Evolutionary conservation across 306 rosid genomes (phyloP), one percentile per base, ranked within the genome.

Genomic region (Cicer arietinum): DNA sequence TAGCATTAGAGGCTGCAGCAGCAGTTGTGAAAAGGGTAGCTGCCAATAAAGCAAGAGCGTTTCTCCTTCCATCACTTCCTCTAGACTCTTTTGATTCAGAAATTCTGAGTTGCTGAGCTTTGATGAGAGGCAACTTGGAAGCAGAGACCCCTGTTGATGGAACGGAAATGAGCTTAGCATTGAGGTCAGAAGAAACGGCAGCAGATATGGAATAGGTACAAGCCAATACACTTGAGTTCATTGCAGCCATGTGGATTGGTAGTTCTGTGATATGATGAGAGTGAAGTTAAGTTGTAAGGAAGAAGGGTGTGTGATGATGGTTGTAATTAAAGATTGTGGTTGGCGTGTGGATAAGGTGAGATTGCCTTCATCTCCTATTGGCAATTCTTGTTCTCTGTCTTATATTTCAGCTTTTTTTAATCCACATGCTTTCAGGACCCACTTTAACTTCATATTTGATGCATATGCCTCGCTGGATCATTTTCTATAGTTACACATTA

Each of bases 341-440:
- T 71, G 75, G 87, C 65, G 89, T 83, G 92, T 91, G 97, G 99
- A 94, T 92, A 94, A 92, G 97, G 91, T 89, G 83, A 85, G 99
- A 90, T 90, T 92, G 78, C 91, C 86, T 85, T 69, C 22, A 69
- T 91, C 80, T 91, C 89, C 86, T 76, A 91, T 88, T 94, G 97
- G 91, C 82, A 91, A 77, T 37, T 82, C 69, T 73, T 56, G 70
- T 72, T 63, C 74, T 62, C 64, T 52, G 0, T 44, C 25, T 37
- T 65, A 71, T 8, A 12, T 18, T 18, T 68, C 13, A 6, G 39
- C 20, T 53, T 39, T 37, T 13, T 64, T 74, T 41, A 65, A 3
- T 60, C 70, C 74, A 64, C 80, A 59, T 85, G 80, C 80, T 62
- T 14, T 20, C 18, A 6, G 90, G 92, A 45, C 94, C 92, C 94